A percentile compares a stretch with the other conserved stretches of the same genome.
Evolutionary conservation across 148 eudicot genomes (phyloP).

Genomic region (Heliamphora exappendiculata): DNA sequence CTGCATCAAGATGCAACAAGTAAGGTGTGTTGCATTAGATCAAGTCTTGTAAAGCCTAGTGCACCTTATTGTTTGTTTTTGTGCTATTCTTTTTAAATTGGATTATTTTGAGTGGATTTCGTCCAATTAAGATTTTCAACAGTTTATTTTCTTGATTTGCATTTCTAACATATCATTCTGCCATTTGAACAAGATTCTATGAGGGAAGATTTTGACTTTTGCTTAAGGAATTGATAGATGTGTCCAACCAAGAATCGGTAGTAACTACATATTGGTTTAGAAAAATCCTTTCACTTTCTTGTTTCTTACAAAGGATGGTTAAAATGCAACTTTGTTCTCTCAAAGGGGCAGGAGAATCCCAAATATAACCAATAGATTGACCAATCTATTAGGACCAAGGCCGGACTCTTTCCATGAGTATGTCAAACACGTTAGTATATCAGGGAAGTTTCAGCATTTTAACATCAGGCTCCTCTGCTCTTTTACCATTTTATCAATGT

Average conservation of each 20-base stretch:
- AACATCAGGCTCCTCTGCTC: neutral
- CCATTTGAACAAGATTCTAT: neutral
- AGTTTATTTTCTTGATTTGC: neutral
- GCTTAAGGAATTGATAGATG: neutral
- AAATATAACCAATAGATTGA: neutral
- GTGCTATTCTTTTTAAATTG: neutral
- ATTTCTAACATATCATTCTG: neutral
- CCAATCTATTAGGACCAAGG: too few relatives aligned
- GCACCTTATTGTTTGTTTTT: neutral
- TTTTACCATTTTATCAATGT: neutral
- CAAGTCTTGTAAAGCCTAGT: neutral
- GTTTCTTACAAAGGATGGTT: neutral
- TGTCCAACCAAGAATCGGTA: too few relatives aligned
- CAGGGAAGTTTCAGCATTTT: neutral
- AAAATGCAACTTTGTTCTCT: neutral
- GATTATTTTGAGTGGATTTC: neutral
- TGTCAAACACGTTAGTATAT: neutral
- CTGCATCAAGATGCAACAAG: neutral
- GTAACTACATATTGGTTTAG: neutral
- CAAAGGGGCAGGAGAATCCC: neutral
- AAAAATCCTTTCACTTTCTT: too few relatives aligned
- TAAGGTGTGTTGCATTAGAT: neutral
- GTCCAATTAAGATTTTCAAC: neutral
- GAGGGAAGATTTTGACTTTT: neutral
- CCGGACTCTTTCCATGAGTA: neutral